phyloP scores from a whole-genome alignment of 371 early-diverging fungal genomes.

The Massospora cicadina region DNA sequence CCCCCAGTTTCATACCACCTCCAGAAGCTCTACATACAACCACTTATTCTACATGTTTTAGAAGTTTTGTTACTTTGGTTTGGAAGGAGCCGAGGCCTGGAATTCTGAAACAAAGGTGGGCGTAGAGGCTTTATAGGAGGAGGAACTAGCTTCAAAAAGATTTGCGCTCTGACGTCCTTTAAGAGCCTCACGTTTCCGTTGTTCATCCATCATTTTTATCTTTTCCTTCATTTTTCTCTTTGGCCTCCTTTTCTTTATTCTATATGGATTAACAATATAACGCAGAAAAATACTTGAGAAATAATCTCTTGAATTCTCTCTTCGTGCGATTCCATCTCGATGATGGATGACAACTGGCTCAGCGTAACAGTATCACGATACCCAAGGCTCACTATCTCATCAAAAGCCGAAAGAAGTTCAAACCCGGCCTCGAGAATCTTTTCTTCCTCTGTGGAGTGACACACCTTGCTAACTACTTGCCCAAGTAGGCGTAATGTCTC shows the following conservation, averaged over 20 bases:
- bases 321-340: constrained; percentile 92
- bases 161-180: not conserved
- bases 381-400: constrained; percentile 85
- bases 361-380: constrained; percentile 45
- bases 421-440: constrained; percentile 69
- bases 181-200: constrained; percentile 49
- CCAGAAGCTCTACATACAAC: not conserved
- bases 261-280: constrained; percentile 14
- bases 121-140: not conserved
- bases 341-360: constrained; percentile 72
- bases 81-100: not conserved
- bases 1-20: constrained; percentile 12
- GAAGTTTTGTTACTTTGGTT: not conserved
- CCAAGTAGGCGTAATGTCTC: constrained; percentile 85
- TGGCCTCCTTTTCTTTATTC: constrained; percentile 94
- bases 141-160: not conserved
- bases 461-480: constrained; percentile 77
- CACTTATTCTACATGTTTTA: not conserved
- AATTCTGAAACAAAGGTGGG: not conserved
- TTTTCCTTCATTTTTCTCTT: constrained; percentile 84
- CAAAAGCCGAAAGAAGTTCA: constrained; percentile 82
- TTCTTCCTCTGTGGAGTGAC: constrained; percentile 57
- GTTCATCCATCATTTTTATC: constrained; percentile 78
- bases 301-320: constrained; percentile 92
- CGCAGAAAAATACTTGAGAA: constrained; percentile 34